phyloP scores from a whole-genome alignment of 805 yeast genomes.

The Candida insectalens region DNA sequence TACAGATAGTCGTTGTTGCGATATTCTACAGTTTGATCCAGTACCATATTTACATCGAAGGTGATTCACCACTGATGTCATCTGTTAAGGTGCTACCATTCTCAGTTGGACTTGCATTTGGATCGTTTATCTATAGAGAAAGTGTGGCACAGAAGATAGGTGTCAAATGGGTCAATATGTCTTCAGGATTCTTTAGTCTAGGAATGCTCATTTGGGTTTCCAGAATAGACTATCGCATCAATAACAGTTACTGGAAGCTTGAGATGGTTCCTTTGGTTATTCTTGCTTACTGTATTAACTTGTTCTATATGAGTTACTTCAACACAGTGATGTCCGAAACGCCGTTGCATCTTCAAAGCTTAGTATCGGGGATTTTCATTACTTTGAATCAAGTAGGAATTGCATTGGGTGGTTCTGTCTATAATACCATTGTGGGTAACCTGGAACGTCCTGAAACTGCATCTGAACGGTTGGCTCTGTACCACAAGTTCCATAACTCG shows the following conservation, averaged over 20 bases:
- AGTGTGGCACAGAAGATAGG: slow-evolving; percentile 10
- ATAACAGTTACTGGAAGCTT: slow-evolving; percentile 16
- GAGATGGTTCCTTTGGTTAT: slow-evolving; percentile 17
- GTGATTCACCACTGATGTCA: slow-evolving; percentile 24
- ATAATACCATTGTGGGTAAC: slow-evolving; percentile 9
- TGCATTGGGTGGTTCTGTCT: slow-evolving; percentile 10
- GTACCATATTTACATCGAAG: slow-evolving; percentile 20
- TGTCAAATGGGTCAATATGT: slow-evolving; percentile 9
- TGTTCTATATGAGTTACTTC: slow-evolving; percentile 26
- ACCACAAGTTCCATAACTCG: slow-evolving; percentile 5
- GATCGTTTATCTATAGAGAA: slow-evolving; percentile 15
- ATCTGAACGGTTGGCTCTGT: slow-evolving; percentile 1
- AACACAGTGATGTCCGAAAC: slow-evolving; percentile 19
- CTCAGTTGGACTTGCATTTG: slow-evolving; percentile 21
- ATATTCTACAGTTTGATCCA: slow-evolving; percentile 6
- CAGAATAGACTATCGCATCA: slow-evolving; percentile 7
- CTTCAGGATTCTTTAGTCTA: slow-evolving; percentile 6
- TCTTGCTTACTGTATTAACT: slow-evolving; percentile 14
- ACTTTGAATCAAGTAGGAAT: slow-evolving; percentile 10
- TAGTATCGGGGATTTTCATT: slow-evolving; percentile 11
- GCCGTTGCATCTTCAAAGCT: slow-evolving; percentile 13
- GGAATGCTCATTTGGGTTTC: slow-evolving; percentile 15
- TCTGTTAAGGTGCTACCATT: slow-evolving; percentile 28
- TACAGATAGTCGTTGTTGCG: slow-evolving; percentile 6
- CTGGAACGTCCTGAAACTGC: slow-evolving; percentile 1